phyloP scores from a whole-genome alignment of 768 basidiomycete species.

The Clitopilus passeckerianus region DNA sequence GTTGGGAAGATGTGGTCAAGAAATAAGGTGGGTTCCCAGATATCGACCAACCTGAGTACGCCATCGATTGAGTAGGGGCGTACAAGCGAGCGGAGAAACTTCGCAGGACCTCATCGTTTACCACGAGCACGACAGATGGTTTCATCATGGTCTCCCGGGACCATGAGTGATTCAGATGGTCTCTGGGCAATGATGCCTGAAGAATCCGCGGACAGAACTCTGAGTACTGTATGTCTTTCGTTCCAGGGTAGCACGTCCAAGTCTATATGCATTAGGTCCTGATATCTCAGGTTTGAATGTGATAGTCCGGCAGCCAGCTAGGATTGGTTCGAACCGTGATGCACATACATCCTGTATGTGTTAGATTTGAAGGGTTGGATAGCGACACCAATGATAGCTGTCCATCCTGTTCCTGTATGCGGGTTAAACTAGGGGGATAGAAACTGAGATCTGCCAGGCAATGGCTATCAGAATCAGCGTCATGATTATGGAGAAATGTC shows the following conservation, averaged over 20 bases:
- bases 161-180: not conserved
- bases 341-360: no score
- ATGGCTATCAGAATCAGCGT: not conserved
- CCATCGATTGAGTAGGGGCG: not conserved
- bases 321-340: no score
- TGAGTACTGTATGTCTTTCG: not conserved
- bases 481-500: not conserved
- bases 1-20: not conserved
- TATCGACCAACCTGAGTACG: not conserved
- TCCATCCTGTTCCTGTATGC: not conserved
- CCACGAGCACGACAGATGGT: not conserved
- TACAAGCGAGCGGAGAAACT: not conserved
- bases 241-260: no score
- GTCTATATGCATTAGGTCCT: not conserved
- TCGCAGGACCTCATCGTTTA: not conserved
- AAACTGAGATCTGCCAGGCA: not conserved
- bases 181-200: not conserved
- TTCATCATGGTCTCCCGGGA: not conserved
- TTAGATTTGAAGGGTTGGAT: no score
- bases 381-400: no score
- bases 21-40: not conserved
- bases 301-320: not conserved
- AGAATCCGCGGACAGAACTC: not conserved
- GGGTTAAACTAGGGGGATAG: not conserved
- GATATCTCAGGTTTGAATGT: not conserved